Evolutionary conservation across 306 rosid genomes (phyloP), one percentile per base, ranked within the genome.

Genomic region (Rosa persica): DNA sequence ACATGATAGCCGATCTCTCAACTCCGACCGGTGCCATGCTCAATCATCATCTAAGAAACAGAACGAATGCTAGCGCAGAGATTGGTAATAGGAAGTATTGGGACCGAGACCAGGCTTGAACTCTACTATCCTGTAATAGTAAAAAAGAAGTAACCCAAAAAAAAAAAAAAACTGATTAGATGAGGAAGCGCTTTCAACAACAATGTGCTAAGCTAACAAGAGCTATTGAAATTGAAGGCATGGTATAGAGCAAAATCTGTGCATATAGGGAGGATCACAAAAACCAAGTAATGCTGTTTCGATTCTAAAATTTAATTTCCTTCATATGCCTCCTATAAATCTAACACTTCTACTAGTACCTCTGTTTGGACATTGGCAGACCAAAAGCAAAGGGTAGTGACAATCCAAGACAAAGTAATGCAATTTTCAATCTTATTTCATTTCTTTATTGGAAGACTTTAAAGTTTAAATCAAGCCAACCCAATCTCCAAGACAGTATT

Each of bases 121-220:
- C 77, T 74, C 81, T 75, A 46, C 85, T 66, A 79, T 64, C 89
- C 98, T 94, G 96, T 75, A 78, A 70, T 81, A 86, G 42, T 46
- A 72, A 73, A 38, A 13, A 58, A 75, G 15, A 43, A 80, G 57
- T 36, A 76, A 74, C 22, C 71, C 42, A 15, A 15, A 69, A 65
- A 13, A 64, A 73, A 15, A 15, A 69, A 65, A 13, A 64, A 73
- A 23, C 62, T 30, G 48, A 68, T 76, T 44, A 80, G 75, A 57
- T 40, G 34, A 48, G 15, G 34, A 67, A 54, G 55, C 36, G 58
- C 19, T 42, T 43, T 19, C 52, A 43, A 43, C 12, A 68, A 20
- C 49, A 40, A 67, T 3, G 8, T 40, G 49, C 16, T 57, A 42
- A 15, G 22, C 43, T n/a, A 47, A 75, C 12, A 17, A 55, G 48